A percentile compares a stretch with the other conserved stretches of the same genome.
Evolutionary conservation across 495 filamentous ascomycete genomes (phyloP).

Genomic region (Tuber magnatum): DNA sequence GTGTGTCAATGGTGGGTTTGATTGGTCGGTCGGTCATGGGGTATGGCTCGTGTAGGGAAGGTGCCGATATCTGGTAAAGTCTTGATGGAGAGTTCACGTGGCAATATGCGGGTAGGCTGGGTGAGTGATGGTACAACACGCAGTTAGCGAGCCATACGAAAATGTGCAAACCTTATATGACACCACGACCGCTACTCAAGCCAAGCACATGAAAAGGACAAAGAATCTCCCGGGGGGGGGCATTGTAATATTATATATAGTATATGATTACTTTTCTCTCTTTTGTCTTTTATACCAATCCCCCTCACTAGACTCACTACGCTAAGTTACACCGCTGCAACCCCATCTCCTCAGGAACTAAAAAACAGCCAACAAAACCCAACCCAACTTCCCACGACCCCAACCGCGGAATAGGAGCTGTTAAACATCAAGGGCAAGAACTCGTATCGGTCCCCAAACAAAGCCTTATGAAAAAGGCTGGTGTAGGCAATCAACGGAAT

Average conservation of each 20-base stretch:
- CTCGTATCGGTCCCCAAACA: slow-evolving; percentile 77
- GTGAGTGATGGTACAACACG: background rate
- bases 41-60: background rate
- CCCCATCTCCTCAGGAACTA: slow-evolving; percentile 50
- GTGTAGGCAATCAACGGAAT: slow-evolving; percentile 87
- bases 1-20: background rate
- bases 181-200: background rate
- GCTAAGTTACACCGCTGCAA: background rate
- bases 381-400: slow-evolving; percentile 94
- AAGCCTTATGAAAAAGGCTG: slow-evolving; percentile 69
- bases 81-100: background rate
- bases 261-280: background rate
- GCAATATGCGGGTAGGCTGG: background rate
- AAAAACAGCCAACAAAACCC: slow-evolving; percentile 94
- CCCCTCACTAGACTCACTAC: background rate
- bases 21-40: background rate
- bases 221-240: background rate
- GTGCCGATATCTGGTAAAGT: background rate
- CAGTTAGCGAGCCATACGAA: background rate
- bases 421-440: slow-evolving; percentile 96
- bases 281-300: background rate
- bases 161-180: background rate
- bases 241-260: background rate
- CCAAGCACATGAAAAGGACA: background rate
- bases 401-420: slow-evolving; percentile 87